Evolutionary conservation across 306 rosid species (phyloP), one percentile per base, ranked within the genome.

Genomic region (Dicorynia guianensis): DNA sequence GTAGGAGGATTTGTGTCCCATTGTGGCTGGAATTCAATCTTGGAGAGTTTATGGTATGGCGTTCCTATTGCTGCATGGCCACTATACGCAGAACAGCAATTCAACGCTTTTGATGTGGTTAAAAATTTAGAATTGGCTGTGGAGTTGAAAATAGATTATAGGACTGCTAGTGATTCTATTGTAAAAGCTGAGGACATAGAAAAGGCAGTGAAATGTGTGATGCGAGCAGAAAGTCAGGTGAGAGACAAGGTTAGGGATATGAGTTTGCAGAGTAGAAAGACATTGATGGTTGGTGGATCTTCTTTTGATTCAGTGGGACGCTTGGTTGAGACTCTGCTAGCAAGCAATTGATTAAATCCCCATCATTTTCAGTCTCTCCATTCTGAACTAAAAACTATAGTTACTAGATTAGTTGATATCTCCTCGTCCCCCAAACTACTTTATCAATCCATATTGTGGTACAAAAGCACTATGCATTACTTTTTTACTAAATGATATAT

Each of bases 1-100:
- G 34, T 46, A 1, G 79, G 79, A 33, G 74, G 65, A 0, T 78
- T 69, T 3, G 65, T 78, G 5, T 78, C 81, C 0, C 76, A 78
- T 17, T 77, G 81, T 11, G 71, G 81, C 5, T 77, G 81, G 81
- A 77, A 77, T 11, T 77, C 81, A 0, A 40, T 10, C 1, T 15
- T 79, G 6, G 83, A 79, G 69, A 79, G 83, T 6, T 0, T 72
- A 11, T 79, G 74, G 78, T 25, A 25, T 25, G 30, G 30, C 2
- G 30, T 25, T 25, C 30, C 30, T 25, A 25, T 25, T 25, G 30
- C 30, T 0, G 12, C 82, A 0, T 79, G 79, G 83, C 83, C 79
- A 3, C 1, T 79, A n/a, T 64, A 63, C 13, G 74, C 69, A 0
- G 83, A 79, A 20, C 78, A 79, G 7, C 68, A 79, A 6, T 0